Percentiles rank a stretch among this genome's conserved stretches.
phyloP scores from a whole-genome alignment of 1,284 basidiomycete genomes.

The Papiliotrema flavescens region DNA sequence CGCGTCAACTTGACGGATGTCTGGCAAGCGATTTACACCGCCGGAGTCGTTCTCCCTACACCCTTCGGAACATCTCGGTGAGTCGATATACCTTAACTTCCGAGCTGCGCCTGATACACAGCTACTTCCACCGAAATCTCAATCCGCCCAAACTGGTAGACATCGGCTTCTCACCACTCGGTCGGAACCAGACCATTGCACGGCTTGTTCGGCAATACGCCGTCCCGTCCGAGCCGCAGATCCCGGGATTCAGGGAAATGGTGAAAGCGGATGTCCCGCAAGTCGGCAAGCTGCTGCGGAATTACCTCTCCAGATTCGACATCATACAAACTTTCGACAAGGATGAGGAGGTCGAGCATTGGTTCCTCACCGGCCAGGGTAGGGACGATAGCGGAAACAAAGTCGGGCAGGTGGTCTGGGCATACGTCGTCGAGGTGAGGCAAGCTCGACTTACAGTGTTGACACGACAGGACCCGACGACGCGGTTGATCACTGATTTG shows the following conservation, averaged over 20 bases:
- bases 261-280: constrained; percentile 69
- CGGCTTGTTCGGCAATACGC: constrained; percentile 75
- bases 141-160: constrained; percentile 92
- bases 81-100: constrained; percentile 22
- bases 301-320: constrained; percentile 82
- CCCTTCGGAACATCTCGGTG: constrained; percentile 78
- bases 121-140: constrained; percentile 89
- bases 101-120: constrained; percentile 29
- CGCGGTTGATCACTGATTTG: constrained; percentile 85
- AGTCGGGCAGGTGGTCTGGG: constrained; percentile 85
- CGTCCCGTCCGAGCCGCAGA: constrained; percentile 54
- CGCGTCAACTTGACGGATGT: constrained; percentile 84
- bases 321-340: constrained; percentile 70
- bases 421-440: constrained; percentile 89
- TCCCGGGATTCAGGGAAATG: constrained; percentile 82
- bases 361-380: constrained; percentile 82
- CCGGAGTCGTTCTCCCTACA: constrained; percentile 82
- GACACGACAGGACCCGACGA: constrained; percentile 64
- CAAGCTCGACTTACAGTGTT: not conserved
- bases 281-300: constrained; percentile 69
- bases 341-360: constrained; percentile 78
- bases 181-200: constrained; percentile 77
- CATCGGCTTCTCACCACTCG: constrained; percentile 83
- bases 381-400: constrained; percentile 58
- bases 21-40: constrained; percentile 98